Evolutionary conservation across 176 grass and related monocot genomes (phyloP), one percentile per base, ranked within the genome.

Genomic region (Phoenix roebelenii): DNA sequence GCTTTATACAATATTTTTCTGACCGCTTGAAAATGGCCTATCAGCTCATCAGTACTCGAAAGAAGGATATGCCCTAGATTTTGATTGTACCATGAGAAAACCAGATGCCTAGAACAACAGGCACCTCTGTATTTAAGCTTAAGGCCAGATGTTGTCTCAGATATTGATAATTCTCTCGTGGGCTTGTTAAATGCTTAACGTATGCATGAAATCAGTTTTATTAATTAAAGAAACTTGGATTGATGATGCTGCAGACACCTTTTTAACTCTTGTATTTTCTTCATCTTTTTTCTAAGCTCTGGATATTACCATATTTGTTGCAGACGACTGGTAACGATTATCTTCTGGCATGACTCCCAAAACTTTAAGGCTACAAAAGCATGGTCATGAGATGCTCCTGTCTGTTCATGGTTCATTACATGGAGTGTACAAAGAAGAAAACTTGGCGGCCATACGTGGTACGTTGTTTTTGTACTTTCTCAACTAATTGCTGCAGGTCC

Each of bases 291-390:
- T 28, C 25, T 4, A 28, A 28, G 25, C 25, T 28, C 25, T 28
- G 25, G 4, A 30, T 30, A 7, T 30, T 30, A 52, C 61, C 60
- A 24, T 69, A 48, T 16, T 0, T 26, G 16, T 65, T 68, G 48
- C 69, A 91, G 87, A 78, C 87, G 54, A 71, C 51, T 15, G 74
- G 75, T 64, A 51, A 61, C 78, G 75, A 9, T 69, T 88, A 55
- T 91, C 87, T 55, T 77, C 80, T 39, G 92, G 92, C 58, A 85
- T 91, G 87, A 88, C 84, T 14, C 92, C 92, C 4, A 91, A 88
- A 71, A 85, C 84, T 22, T 52, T 78, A 68, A 97, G 92, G 51
- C 30, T 85, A 29, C 83, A 87, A 35, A 91, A 88, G 76, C 74
- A 91, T 18, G 92, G 92, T 20, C 20, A 20, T 0, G 92, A 97